Base-by-base conservation (phyloP, 2,329 filamentous ascomycete species). In the Akanthomyces uredinophilus region DNA sequence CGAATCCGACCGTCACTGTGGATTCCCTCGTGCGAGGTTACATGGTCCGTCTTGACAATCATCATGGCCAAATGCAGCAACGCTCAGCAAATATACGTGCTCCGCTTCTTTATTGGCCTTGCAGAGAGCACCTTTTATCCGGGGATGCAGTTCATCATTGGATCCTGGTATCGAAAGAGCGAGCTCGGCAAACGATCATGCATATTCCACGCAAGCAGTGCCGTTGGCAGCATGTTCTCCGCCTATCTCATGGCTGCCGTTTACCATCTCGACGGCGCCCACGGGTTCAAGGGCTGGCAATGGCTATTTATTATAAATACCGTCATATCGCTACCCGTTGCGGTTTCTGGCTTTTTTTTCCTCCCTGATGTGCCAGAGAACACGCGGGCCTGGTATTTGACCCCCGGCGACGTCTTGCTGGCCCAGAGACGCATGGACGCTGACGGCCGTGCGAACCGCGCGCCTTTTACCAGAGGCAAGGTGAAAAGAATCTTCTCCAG, bases 221-320 rank as follows among this genome's bases (percentile, higher is more conserved):
- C 68, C 2, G 64, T 72, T 0, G 73, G 69, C 0, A 70, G 70
- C 20, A 70, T 71, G 70, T 65, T 71, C 0, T 70, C 69, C 0
- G 68, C 70, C 0, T 75, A 75, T 29, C 66, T 75, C 0, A 73
- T 74, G 66, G 71, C 73, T 1, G 72, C 69, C 0, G 79, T 79
- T 0, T 83, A 83, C 20, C 65, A 65, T 4, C 66, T 70, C 1
- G 66, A 69, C 1, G 81, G 80, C 0, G 72, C 79, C 0, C 71
- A 70, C 4, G 81, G 81, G 0, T 76, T 80, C 69, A 70, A 78
- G 0, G 82, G 81, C 0, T 83, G 80, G 80, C 71, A 73, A 37
- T 75, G 72, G 73, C 54, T 75, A 0, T 75, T 75, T 41, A 71
- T 76, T 37, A 71, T 72, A 6, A 73, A 75, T 32, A 72, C 73